Conservation (phyloP, 495 filamentous ascomycete genomes). For the Tetracladium marchalianum region DNA sequence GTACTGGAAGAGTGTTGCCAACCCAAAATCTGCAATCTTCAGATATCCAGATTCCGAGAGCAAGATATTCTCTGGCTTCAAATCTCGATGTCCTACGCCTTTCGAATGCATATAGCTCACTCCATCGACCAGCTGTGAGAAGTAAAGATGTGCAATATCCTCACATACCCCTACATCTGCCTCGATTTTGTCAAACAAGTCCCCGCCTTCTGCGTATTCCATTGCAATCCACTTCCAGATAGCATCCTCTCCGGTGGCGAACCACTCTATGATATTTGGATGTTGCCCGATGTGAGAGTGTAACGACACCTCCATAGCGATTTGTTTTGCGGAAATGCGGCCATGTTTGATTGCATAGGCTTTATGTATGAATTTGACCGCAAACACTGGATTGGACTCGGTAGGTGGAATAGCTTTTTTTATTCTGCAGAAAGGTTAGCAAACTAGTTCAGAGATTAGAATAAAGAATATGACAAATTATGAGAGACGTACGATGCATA, state of each 20-base stretch:
- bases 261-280: slow-evolving; percentile 87
- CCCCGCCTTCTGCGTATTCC: slow-evolving; percentile 91
- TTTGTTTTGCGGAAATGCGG: slow-evolving; percentile 77
- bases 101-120: slow-evolving; percentile 93
- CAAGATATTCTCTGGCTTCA: slow-evolving; percentile 87
- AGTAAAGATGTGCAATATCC: slow-evolving; percentile 94
- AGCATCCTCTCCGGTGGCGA: slow-evolving; percentile 73
- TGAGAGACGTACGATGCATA: slow-evolving; percentile 76
- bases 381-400: slow-evolving; percentile 67
- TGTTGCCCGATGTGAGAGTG: slow-evolving; percentile 83
- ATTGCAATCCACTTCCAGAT: slow-evolving; percentile 98
- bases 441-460: background rate
- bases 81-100: slow-evolving; percentile 79
- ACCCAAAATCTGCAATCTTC: slow-evolving; percentile 95
- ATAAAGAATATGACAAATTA: slow-evolving; percentile 10
- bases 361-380: slow-evolving; percentile 98
- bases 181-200: slow-evolving; percentile 99
- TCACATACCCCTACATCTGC: slow-evolving; percentile 86
- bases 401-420: slow-evolving; percentile 81
- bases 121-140: slow-evolving; percentile 80
- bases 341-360: slow-evolving; percentile 83
- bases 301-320: slow-evolving; percentile 78
- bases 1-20: slow-evolving; percentile 88
- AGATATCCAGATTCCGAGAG: slow-evolving; percentile 74
- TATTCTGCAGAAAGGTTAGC: slow-evolving; percentile 48